phyloP scores from a whole-genome alignment of 2,329 filamentous ascomycete species.

The Exophiala sp. region DNA sequence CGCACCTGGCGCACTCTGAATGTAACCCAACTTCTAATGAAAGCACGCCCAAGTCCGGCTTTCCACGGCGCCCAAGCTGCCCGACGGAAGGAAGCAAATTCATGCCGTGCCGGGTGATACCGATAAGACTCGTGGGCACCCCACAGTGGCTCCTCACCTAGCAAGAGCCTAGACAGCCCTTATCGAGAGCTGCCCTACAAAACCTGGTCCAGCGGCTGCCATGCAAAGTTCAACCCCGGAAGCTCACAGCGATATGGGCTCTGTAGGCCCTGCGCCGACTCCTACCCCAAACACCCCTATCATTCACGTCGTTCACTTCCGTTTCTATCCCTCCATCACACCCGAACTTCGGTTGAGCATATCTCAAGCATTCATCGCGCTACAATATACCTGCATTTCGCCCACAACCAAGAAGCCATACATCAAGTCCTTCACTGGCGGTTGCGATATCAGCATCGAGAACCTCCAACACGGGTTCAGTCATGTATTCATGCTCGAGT shows the following conservation, averaged over 20 bases:
- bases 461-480: slow-evolving; percentile 50
- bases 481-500: slow-evolving; percentile 67
- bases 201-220: too few species aligned
- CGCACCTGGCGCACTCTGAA: too few species aligned
- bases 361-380: neutral
- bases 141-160: too few species aligned
- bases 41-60: too few species aligned
- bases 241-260: neutral
- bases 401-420: slow-evolving; percentile 6
- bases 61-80: too few species aligned
- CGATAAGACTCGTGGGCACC: too few species aligned
- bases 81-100: too few species aligned
- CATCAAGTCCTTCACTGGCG: slow-evolving; percentile 13
- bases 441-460: slow-evolving; percentile 10
- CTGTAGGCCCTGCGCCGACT: neutral
- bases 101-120: too few species aligned
- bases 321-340: slow-evolving; percentile 4
- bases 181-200: too few species aligned
- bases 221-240: too few species aligned
- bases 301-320: slow-evolving; percentile 13
- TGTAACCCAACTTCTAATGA: too few species aligned
- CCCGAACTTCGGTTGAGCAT: neutral
- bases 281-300: neutral
- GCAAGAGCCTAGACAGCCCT: too few species aligned
- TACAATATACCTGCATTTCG: neutral